Conservation (phyloP, 345 rosid species). For the Murraya koenigii region DNA sequence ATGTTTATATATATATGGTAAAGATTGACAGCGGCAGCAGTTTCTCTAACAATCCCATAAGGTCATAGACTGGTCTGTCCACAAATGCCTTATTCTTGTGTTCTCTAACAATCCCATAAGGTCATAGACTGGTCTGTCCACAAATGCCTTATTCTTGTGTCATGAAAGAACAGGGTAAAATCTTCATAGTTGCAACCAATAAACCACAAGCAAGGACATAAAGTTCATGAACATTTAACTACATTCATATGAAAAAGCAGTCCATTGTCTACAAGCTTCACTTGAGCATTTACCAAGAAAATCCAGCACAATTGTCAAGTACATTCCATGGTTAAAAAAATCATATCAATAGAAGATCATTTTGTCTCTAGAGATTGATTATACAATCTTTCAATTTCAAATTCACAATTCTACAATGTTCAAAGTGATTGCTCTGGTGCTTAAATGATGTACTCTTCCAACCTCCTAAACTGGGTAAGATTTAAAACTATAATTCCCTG, state of each 20-base stretch:
- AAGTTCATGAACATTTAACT: not conserved
- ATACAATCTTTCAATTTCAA: not conserved
- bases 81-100: not conserved
- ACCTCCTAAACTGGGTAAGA: not conserved
- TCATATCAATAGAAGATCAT: not conserved
- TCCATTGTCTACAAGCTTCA: not conserved
- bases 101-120: too few relatives aligned
- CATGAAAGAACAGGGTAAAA: not conserved
- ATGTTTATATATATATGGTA: not conserved
- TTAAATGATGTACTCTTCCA: not conserved
- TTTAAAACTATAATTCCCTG: not conserved
- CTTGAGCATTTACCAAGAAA: not conserved
- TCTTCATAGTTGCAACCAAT: not conserved
- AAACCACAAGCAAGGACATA: not conserved
- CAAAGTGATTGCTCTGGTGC: not conserved
- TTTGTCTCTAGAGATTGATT: not conserved
- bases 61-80: too few relatives aligned
- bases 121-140: too few relatives aligned
- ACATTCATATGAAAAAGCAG: not conserved
- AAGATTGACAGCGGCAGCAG: not conserved
- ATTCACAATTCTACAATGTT: not conserved
- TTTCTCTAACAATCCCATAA: not conserved
- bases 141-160: not conserved
- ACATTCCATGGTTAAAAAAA: not conserved
- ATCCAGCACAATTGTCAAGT: not conserved